These are phyloP conservation scores for Dioszegia crocea DNA, from an alignment of 768 basidiomycete species.

Conservation along the genomic window DNA sequence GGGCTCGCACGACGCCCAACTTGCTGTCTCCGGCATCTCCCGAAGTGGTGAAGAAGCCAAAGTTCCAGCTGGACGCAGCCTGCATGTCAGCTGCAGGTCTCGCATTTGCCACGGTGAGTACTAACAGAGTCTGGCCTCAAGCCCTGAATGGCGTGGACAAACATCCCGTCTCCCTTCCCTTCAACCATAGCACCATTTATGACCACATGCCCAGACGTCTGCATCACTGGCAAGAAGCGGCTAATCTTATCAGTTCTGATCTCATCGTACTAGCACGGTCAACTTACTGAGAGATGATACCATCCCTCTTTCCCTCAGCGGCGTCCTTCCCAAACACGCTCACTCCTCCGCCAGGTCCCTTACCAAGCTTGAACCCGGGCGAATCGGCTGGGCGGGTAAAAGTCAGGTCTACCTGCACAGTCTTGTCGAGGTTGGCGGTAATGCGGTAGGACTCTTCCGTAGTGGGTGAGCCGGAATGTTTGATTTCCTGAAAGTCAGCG, in stretches of 20 bases:
- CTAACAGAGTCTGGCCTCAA: slow-evolving; percentile 83
- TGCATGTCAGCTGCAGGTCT: slow-evolving; percentile 10
- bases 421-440: slow-evolving; percentile 69
- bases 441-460: slow-evolving; percentile 69
- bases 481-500: slow-evolving; percentile 40
- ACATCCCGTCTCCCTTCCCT: slow-evolving; percentile 56
- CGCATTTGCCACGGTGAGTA: background rate
- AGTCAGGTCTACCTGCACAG: slow-evolving; percentile 74
- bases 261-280: background rate
- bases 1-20: slow-evolving; percentile 65
- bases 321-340: slow-evolving; percentile 48
- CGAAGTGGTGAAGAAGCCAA: slow-evolving; percentile 70
- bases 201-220: slow-evolving; percentile 65
- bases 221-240: slow-evolving; percentile 78
- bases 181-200: slow-evolving; percentile 58
- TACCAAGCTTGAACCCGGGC: slow-evolving; percentile 87
- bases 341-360: slow-evolving; percentile 74
- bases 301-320: slow-evolving; percentile 36
- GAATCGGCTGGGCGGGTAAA: slow-evolving; percentile 64
- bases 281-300: slow-evolving; percentile 67
- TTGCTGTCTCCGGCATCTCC: slow-evolving; percentile 55
- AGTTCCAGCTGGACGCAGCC: slow-evolving; percentile 90
- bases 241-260: slow-evolving; percentile 18
- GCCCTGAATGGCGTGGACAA: slow-evolving; percentile 94
- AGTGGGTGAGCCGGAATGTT: slow-evolving; percentile 53